A percentile compares a stretch with the other conserved stretches of the same genome.
phyloP scores from a whole-genome alignment of 257 asterid genomes.

The Solanum medicagineum region DNA sequence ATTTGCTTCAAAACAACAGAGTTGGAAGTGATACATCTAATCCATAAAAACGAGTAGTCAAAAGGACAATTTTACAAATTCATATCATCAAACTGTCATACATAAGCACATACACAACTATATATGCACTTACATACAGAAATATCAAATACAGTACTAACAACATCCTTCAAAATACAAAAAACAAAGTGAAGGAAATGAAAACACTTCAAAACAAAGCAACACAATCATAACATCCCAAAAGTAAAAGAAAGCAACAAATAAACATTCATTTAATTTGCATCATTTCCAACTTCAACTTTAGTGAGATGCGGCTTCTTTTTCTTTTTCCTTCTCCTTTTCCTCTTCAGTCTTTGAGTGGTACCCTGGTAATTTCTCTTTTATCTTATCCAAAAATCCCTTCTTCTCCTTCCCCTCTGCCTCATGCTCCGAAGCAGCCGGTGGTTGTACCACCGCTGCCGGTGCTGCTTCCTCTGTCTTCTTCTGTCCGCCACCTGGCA shows the following conservation, averaged over 20 bases:
- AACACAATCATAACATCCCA: conserved; percentile 6
- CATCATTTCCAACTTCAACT: background rate
- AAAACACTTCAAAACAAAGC: background rate
- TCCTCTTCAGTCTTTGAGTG: conserved; percentile 62
- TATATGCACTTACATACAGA: background rate
- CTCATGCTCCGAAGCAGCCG: conserved; percentile 10
- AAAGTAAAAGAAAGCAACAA: background rate
- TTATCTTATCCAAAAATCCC: conserved; percentile 80
- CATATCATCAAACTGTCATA: background rate
- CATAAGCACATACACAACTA: background rate
- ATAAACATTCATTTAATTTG: background rate
- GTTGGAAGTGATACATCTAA: background rate
- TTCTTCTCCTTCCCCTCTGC: conserved; percentile 55
- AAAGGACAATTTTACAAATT: background rate
- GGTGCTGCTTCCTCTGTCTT: conserved; percentile 38
- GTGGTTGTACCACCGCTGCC: conserved; percentile 14
- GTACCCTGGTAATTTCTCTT: conserved; percentile 86
- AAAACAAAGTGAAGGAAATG: background rate
- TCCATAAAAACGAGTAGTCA: background rate
- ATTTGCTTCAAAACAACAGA: too few relatives aligned
- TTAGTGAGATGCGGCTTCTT: conserved; percentile 15
- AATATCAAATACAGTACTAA: background rate
- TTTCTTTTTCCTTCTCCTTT: conserved; percentile 40
- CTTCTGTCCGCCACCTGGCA: conserved; percentile 51
- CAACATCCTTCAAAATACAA: background rate